Conservation (phyloP, 1,139 yeast genomes). For the Blastobotrys proliferans region DNA sequence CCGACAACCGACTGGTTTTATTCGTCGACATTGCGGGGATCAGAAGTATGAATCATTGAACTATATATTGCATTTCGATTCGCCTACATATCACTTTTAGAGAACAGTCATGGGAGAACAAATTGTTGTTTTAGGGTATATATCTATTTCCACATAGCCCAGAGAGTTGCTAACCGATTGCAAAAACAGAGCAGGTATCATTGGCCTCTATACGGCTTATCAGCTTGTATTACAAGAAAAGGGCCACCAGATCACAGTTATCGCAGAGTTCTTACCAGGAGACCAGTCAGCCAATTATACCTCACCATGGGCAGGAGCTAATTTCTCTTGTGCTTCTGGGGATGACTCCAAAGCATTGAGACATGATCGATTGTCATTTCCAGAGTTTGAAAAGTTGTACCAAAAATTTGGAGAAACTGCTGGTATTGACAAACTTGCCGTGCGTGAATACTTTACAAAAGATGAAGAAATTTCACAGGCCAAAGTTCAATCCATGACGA, state of each 20-base stretch:
- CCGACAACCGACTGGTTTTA: too few relatives aligned
- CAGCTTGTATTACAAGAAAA: conserved; percentile 46
- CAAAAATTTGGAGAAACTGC: conserved; percentile 45
- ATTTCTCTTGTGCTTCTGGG: conserved; percentile 63
- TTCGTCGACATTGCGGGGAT: too few relatives aligned
- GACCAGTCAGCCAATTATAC: conserved; percentile 67
- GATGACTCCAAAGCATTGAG: conserved; percentile 48
- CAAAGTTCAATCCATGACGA: conserved; percentile 44
- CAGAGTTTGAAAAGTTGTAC: conserved; percentile 44
- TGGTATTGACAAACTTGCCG: conserved; percentile 52
- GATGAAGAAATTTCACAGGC: conserved; percentile 47
- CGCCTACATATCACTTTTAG: too few relatives aligned
- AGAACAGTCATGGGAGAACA: conserved; percentile 25
- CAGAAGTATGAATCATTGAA: too few relatives aligned
- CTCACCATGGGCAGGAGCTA: conserved; percentile 66
- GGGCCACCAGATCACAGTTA: conserved; percentile 48
- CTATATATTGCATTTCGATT: too few relatives aligned
- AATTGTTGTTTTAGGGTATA: conserved; percentile 30
- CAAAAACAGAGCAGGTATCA: conserved; percentile 55
- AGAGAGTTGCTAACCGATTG: not conserved
- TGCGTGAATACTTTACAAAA: conserved; percentile 50
- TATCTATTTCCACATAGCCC: not conserved
- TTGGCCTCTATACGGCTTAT: conserved; percentile 62
- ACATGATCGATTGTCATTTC: conserved; percentile 55
- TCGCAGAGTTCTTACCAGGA: conserved; percentile 68